Percentiles rank a stretch among this genome's conserved stretches.
phyloP scores from a whole-genome alignment of 2,329 filamentous ascomycete species.

The Nemania sp. region DNA sequence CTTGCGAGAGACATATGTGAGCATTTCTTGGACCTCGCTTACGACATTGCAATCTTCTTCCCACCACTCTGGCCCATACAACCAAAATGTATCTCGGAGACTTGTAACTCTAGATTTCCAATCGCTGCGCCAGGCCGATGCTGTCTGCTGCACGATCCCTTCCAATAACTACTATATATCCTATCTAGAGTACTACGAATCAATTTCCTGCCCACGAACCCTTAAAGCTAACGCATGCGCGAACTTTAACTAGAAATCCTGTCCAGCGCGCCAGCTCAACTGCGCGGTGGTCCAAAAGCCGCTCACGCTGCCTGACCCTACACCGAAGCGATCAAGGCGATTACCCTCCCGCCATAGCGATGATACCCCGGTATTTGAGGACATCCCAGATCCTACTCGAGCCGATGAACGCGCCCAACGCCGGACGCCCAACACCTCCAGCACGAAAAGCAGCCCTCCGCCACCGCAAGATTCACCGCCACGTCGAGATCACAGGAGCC shows the following conservation, averaged over 20 bases:
- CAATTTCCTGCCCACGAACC: too few species aligned
- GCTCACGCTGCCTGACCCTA: conserved; percentile 38
- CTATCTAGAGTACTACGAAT: conserved; percentile 10
- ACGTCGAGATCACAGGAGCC: conserved; percentile 36
- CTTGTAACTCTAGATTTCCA: too few species aligned
- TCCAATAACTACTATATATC: neutral
- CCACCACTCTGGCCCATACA: too few species aligned
- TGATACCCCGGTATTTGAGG: conserved; percentile 20
- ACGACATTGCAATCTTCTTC: neutral
- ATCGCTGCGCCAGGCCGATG: too few species aligned
- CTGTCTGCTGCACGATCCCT: too few species aligned
- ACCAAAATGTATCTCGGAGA: too few species aligned
- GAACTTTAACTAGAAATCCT: conserved; percentile 22
- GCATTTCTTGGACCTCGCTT: conserved; percentile 21
- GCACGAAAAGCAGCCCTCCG: conserved; percentile 29
- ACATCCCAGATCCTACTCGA: conserved; percentile 27
- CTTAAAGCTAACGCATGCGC: conserved; percentile 28
- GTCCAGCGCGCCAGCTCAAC: conserved; percentile 14
- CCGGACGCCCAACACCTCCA: conserved; percentile 34
- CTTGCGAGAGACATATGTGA: conserved; percentile 40
- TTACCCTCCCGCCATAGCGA: conserved; percentile 27
- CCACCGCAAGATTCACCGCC: conserved; percentile 28
- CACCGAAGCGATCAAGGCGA: conserved; percentile 44
- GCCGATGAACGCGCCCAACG: conserved; percentile 32
- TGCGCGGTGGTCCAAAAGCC: conserved; percentile 28